Evolutionary conservation across 2,329 filamentous ascomycete genomes (phyloP), one percentile per base, ranked within the genome.

Genomic region (Nemania diffusa): DNA sequence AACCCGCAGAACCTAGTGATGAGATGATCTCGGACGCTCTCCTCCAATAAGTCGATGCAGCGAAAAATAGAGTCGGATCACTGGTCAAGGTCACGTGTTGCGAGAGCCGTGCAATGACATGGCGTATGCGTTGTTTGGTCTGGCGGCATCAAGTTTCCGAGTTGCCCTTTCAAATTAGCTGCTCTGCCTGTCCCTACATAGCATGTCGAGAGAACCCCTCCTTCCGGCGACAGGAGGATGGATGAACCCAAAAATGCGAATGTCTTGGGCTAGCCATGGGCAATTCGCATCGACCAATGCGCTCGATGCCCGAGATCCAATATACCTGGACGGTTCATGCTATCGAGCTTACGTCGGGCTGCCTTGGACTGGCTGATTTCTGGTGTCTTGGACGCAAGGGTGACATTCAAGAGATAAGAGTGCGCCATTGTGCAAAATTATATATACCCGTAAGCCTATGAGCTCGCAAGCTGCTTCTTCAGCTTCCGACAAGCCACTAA

Each of bases 271-370:
- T 37, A 22, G 29, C 26, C 46, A 44, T 46, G 20, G 42, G 52
- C 40, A 34, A 58, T 32, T 29, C 26, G 37, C 15, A n/a, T 32
- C 50, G 22, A 40, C 55, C 58, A 53, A 60, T 57, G 44, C 58
- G 57, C 34, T 26, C 59, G 51, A 60, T 59, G 34, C 22, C 29
- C 27, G 27, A 58, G 40, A 53, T 56, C 64, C 52, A 51, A 68
- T 62, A 65, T 62, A 62, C 42, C 58, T 55, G 46, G 62, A 40
- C 42, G n/a, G 42, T 68, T 57, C 53, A 56, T 57, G 66, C 62
- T 62, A 57, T 62, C 44, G 29, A 60, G 32, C 20, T 56, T 50
- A 34, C 50, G 24, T 50, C 44, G 24, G 34, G 17, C 40, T 55
- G 42, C 40, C 57, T 11, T 61, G 51, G 58, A 42, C 40, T 44